Evolutionary conservation across 2,329 filamentous ascomycete genomes (phyloP), one percentile per base, ranked within the genome.

Genomic region (Alternaria arbusti): DNA sequence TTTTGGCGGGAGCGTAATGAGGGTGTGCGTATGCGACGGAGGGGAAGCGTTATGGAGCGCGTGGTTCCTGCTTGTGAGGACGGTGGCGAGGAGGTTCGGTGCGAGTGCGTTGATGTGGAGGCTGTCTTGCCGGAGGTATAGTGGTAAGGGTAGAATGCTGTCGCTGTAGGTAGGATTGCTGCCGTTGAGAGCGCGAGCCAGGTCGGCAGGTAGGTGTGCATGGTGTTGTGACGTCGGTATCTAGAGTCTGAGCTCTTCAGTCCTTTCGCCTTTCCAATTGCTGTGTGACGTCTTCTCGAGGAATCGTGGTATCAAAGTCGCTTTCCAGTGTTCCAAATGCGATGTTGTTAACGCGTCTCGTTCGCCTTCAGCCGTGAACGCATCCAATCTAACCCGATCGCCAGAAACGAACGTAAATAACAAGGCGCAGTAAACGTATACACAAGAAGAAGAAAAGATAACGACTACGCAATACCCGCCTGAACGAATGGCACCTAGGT

Each of bases 1-100:
- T 87, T 86, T 61, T 83, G 79, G 46, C 86, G 83, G 25, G 79
- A 28, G 1, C 55, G 62, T n/a, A 71, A 54, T n/a, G 36, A 40
- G n/a, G 65, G 80, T 30, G 75, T 65, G 57, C 79, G 70, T 8
- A 72, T 66, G 36, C 71, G 73, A 54, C 70, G 74, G 20, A 81
- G 52, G 8, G 75, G 74, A 5, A 80, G 70, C 9, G 74, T 74
- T 22, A 73, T 45, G 5, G 68, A 61, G 54, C 30, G 58, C 10
- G 56, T 28, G 22, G 58, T 44, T 1, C 13, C 49, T 4, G 61
- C 7, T 32, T 28, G 54, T 2, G 64, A 54, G 44, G 51, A 50
- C 10, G 49, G 4, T 36, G 51, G 55, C 17, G 32, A 59, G 4
- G 59, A 30, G 22, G 50, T 65, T 58, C 70, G 59, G 15, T 36